Base-by-base conservation (phyloP, 495 filamentous ascomycete species). In the Penicillium desertorum region DNA sequence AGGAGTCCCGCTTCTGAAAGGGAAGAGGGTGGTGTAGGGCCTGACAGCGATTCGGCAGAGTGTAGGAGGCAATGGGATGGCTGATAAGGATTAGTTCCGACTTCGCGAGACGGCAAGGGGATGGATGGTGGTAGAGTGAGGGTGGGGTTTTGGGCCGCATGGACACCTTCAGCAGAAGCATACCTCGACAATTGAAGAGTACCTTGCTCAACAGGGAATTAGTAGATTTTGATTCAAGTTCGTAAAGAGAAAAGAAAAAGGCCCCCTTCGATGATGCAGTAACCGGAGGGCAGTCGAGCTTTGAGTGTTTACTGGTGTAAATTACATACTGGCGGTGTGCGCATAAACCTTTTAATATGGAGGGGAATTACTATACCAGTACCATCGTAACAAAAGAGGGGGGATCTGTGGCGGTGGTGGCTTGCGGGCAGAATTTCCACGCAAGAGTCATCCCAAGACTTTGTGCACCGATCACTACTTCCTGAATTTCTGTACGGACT, bases 141-240 rank as follows among this genome's bases (percentile, higher is more conserved):
- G 73, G 74, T 72, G 72, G 72, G 72, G 74, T 71, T 69, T 75
- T 71, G 72, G 72, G 74, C 70, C 69, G 71, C 72, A 68, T 53
- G 66, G 63, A 67, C 65, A 69, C 65, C 57, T 60, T 62, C 64
- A 65, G 55, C 57, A 59, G 47, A 49, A 48, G 53, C 71, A 63
- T 71, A 72, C 69, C 69, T 71, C 61, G 54, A 68, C 56, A 61
- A 69, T 67, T 67, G 57, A 19, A 42, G 43, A 41, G 19, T 22
- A 44, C 25, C 46, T 29, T 41, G 54, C 29, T 25, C n/a, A 39
- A 37, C 7, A 11, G 23, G 29, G 48, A 54, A 47, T 42, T 43
- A 27, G 30, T 27, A 53, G 45, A 50, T 29, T 41, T 41, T 47
- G 49, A 32, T 16, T 12, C 23, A 22, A 17, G 23, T 43, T 25